Percentiles rank a stretch among this genome's conserved stretches.
Conservation (phyloP, 495 filamentous ascomycete species). For the Hypoxylon fuscum region DNA sequence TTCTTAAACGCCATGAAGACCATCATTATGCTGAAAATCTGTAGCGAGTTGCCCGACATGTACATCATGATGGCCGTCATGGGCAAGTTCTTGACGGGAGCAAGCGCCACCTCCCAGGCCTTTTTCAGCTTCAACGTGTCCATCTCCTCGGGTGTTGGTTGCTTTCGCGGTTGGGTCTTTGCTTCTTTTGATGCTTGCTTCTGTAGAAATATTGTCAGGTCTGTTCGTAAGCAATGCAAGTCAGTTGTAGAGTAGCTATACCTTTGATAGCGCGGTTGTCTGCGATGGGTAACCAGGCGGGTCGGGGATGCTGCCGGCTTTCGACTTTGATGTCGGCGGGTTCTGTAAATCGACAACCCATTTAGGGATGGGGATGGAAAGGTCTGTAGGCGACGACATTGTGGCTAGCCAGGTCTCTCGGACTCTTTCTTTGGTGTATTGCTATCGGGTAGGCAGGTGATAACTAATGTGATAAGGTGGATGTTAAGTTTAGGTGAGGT, state of each 20-base stretch:
- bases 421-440: background rate
- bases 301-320: constrained; percentile 74
- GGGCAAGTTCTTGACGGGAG: constrained; percentile 90
- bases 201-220: constrained; percentile 36
- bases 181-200: constrained; percentile 56
- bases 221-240: background rate
- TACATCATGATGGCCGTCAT: constrained; percentile 99
- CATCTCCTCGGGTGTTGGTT: constrained; percentile 79
- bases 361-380: constrained; percentile 65
- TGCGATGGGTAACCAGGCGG: constrained; percentile 83
- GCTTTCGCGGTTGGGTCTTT: constrained; percentile 56
- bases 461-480: no score
- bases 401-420: background rate
- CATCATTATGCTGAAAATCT: constrained; percentile 99
- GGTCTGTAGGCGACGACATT: constrained; percentile 34
- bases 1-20: constrained; percentile 98
- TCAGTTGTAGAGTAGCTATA: constrained; percentile 38
- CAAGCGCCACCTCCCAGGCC: constrained; percentile 97
- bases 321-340: constrained; percentile 66
- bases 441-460: background rate
- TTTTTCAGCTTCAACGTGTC: constrained; percentile 97
- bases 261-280: constrained; percentile 62
- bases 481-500: constrained; percentile 3
- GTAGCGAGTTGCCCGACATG: constrained; percentile 98
- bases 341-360: constrained; percentile 83